These are phyloP conservation scores for Paulownia fortunei DNA, from an alignment of 257 asterid genomes.

Conservation along the genomic window DNA sequence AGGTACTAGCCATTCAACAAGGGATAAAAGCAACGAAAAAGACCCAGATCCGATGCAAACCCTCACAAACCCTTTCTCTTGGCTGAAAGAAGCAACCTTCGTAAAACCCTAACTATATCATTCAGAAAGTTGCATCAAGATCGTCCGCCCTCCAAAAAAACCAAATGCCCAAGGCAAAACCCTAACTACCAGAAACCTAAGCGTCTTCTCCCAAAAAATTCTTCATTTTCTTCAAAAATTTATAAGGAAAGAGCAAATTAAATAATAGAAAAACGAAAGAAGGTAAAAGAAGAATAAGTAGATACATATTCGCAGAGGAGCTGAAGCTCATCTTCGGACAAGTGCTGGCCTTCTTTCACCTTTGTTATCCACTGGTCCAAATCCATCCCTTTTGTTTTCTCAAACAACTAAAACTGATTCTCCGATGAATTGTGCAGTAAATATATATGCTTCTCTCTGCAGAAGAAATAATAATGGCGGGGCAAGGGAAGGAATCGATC, in stretches of 20 bases:
- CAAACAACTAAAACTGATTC: conserved; percentile 10
- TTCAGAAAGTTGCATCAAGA: background rate
- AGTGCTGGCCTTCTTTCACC: conserved; percentile 94
- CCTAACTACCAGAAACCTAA: conserved; percentile 33
- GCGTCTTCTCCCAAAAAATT: background rate
- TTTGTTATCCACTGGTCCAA: conserved; percentile 85
- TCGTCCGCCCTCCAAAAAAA: background rate
- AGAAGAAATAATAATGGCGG: conserved; percentile 7
- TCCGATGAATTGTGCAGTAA: conserved; percentile 11
- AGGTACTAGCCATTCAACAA: background rate
- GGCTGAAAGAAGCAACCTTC: background rate
- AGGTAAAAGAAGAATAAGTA: background rate
- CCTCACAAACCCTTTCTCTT: conserved; percentile 8
- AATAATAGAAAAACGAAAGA: background rate
- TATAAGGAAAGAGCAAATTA: background rate
- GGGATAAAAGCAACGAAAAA: background rate
- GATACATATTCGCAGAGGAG: conserved; percentile 92
- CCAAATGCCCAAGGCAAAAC: conserved; percentile 24
- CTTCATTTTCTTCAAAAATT: conserved; percentile 11
- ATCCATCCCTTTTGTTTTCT: conserved; percentile 59
- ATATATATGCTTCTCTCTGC: background rate
- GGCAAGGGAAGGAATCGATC: background rate
- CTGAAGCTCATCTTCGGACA: conserved; percentile 95
- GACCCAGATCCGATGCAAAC: conserved; percentile 17
- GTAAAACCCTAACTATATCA: background rate